Base-by-base conservation (phyloP, 202 grass and related monocot genomes). In the Tripidium arundinaceum region DNA sequence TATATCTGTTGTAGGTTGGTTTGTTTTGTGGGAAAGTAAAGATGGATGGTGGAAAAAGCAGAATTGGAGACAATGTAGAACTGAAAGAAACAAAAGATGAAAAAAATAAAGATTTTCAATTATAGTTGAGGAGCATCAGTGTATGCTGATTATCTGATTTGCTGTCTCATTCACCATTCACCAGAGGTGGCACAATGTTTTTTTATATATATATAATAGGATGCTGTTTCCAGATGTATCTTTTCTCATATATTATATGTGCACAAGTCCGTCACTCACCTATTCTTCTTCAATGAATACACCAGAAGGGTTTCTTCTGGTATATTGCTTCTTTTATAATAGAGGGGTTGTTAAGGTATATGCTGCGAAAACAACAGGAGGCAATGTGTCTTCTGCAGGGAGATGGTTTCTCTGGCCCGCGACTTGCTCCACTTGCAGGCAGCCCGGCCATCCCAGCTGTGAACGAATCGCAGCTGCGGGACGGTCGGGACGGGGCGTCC, bases 31-130 rank as follows among this genome's bases (percentile, higher is more conserved):
- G 68, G 50, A 28, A 31, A 27, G 87, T 89, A 82, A 34, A 73
- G 60, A 28, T 39, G 36, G 16, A 69, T 28, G 47, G 47, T 22
- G 33, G 15, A 19, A 52, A 66, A 75, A 40, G 40, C 13, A 63
- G 41, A 54, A 78, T 83, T 83, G 87, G 83, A 89, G 83, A 68
- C 83, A 54, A 11, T 83, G 87, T 89, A 89, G 18, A 86, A 79
- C 79, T 54, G 26, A 19, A 81, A 73, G 15, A 45, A 38, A 28
- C 26, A 13, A 15, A 55, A 18, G 4, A 37, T 5, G 60, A 4
- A 6, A 9, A 37, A 27, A 25, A 63, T 73, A 82, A 84, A 27
- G 4, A 33, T 36, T 68, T 68, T 4, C 21, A 22, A 43, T 29
- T 71, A 77, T 45, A 73, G 37, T n/a, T 78, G 29, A 33, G n/a